These are phyloP conservation scores for Solioccasus polychromus DNA, from an alignment of 768 basidiomycete genomes.

Conservation along the genomic window DNA sequence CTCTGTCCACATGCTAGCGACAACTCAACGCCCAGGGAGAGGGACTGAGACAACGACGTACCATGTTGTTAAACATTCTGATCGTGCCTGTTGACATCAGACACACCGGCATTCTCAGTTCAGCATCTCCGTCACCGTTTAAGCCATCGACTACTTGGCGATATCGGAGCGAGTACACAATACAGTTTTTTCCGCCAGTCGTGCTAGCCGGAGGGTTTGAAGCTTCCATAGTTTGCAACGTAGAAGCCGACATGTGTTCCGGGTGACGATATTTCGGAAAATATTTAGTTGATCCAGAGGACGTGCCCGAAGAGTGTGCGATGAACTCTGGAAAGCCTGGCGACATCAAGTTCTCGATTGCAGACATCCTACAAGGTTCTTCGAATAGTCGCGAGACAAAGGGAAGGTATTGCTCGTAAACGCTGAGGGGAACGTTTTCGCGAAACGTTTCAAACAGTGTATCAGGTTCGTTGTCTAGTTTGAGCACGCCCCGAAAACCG, in stretches of 20 bases:
- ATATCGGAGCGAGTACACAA: slow-evolving; percentile 21
- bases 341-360: slow-evolving; percentile 22
- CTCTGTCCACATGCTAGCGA: slow-evolving; percentile 14
- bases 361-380: slow-evolving; percentile 15
- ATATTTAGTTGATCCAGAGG: slow-evolving; percentile 12
- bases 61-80: slow-evolving; percentile 22
- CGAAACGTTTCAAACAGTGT: slow-evolving; percentile 9
- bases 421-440: slow-evolving; percentile 15
- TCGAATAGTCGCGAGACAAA: slow-evolving; percentile 20
- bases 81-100: slow-evolving; percentile 22
- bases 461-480: neutral
- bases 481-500: slow-evolving; percentile 10
- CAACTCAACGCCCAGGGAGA: neutral
- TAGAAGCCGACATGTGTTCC: slow-evolving; percentile 18
- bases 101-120: slow-evolving; percentile 13
- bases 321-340: slow-evolving; percentile 23
- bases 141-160: slow-evolving; percentile 10
- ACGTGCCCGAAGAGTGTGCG: slow-evolving; percentile 20
- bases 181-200: slow-evolving; percentile 15
- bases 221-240: slow-evolving; percentile 10
- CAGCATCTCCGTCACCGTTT: slow-evolving; percentile 8
- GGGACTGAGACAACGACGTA: neutral
- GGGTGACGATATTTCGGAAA: slow-evolving; percentile 22
- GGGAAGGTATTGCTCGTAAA: slow-evolving; percentile 18
- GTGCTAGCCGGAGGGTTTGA: slow-evolving; percentile 8